These are phyloP conservation scores for Schrenkiella parvula DNA, from an alignment of 345 rosid genomes.

Conservation along the genomic window DNA sequence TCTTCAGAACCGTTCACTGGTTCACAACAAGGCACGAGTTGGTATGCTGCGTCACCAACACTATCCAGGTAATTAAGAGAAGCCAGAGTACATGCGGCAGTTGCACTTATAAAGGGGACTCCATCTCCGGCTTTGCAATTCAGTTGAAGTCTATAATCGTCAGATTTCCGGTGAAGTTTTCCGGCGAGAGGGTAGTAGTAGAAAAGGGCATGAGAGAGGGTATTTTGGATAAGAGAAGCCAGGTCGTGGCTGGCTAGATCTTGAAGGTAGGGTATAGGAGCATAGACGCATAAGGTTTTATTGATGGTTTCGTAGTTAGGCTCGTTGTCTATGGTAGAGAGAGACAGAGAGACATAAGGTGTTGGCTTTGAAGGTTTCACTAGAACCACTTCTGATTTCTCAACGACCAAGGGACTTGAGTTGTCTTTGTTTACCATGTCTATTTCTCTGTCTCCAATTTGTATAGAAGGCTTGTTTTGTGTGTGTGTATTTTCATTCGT, in stretches of 20 bases:
- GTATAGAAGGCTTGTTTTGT: too few relatives aligned
- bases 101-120: slow-evolving; percentile 50
- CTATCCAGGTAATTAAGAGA: slow-evolving; percentile 38
- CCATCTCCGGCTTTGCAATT: slow-evolving; percentile 37
- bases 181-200: slow-evolving; percentile 51
- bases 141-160: slow-evolving; percentile 37
- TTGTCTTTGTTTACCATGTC: background rate
- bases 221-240: slow-evolving; percentile 27
- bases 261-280: background rate
- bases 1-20: background rate
- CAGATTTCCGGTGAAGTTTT: slow-evolving; percentile 35
- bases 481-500: too few relatives aligned
- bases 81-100: slow-evolving; percentile 33
- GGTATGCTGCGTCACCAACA: slow-evolving; percentile 19
- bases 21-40: slow-evolving; percentile 22
- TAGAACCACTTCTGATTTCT: slow-evolving; percentile 23
- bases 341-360: slow-evolving; percentile 36
- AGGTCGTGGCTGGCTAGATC: slow-evolving; percentile 13
- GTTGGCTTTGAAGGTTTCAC: slow-evolving; percentile 46
- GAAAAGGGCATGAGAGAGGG: slow-evolving; percentile 42
- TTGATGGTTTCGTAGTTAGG: slow-evolving; percentile 20
- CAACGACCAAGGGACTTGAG: background rate
- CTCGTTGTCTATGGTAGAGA: slow-evolving; percentile 46
- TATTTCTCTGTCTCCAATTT: background rate
- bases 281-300: slow-evolving; percentile 33